Base-by-base conservation (phyloP, 2,329 filamentous ascomycete species). In the Leptographium wingfieldii region DNA sequence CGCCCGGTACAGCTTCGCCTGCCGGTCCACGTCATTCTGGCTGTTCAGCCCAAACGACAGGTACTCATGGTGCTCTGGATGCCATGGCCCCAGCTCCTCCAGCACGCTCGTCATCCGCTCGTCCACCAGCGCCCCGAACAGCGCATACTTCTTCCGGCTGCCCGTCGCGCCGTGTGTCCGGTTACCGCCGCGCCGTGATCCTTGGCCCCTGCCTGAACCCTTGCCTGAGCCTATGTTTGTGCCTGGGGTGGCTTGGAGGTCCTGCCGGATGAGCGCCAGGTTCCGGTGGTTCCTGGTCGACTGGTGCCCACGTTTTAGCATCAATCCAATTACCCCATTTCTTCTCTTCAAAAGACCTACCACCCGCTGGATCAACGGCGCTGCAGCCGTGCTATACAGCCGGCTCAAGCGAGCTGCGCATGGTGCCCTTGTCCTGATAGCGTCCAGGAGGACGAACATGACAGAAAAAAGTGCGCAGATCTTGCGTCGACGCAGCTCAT, bases 1-100 rank as follows among this genome's bases (percentile, higher is more conserved):
- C 27, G 70, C 67, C 66, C 73, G 73, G 67, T 83, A 84, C 10
- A 76, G 66, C 9, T 67, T 67, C 5, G 71, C 70, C 63, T 82
- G 76, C 10, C 69, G 70, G 43, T 75, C 72, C 22, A 82, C 68
- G 58, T 79, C 74, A 57, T 72, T 64, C 56, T 72, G 68, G 51
- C 71, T 69, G n/a, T 64, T 62, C 11, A 77, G 53, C 9, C 73
- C 73, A 35, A 76, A 70, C 19, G 69, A 63, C 33, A 48, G 63
- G 63, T 71, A 73, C 10, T 69, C 68, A 1, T 62, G 59, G 59
- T 67, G 59, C 38, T 66, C 66, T 3, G 61, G 2, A 3, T 27
- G 33, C 68, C 68, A 73, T 31, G 46, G 19, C 2, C 68, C 66
- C 35, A 71, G 60, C 0, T 64, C 59, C 14, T 65, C 64, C 27